Percentiles rank a stretch among this genome's conserved stretches.
Conservation (phyloP, 768 basidiomycete species). For the Boletus rufocinnamomeus region DNA sequence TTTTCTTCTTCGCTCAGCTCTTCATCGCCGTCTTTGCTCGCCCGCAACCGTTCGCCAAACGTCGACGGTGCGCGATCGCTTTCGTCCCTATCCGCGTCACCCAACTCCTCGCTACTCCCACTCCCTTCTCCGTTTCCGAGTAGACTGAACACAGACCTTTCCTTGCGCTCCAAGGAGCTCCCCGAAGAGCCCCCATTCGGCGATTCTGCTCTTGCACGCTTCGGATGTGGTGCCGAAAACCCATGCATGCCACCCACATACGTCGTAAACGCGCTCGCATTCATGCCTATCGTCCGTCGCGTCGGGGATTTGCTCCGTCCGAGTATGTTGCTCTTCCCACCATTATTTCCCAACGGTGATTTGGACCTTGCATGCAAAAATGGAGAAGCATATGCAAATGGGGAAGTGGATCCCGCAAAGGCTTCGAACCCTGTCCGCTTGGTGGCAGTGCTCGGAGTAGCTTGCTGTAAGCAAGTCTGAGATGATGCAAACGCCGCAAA, state of each 20-base stretch:
- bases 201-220: constrained; percentile 56
- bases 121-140: constrained; percentile 42
- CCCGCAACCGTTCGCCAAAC: constrained; percentile 70
- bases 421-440: constrained; percentile 62
- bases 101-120: constrained; percentile 45
- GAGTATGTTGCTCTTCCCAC: constrained; percentile 27
- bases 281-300: constrained; percentile 43
- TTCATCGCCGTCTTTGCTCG: constrained; percentile 60
- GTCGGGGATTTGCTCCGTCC: constrained; percentile 57
- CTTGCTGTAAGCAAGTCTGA: constrained; percentile 18
- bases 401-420: constrained; percentile 52
- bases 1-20: constrained; percentile 46
- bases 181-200: constrained; percentile 45
- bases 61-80: constrained; percentile 37
- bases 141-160: constrained; percentile 24
- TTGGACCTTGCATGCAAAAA: constrained; percentile 43
- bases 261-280: constrained; percentile 57
- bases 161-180: constrained; percentile 47
- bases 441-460: constrained; percentile 38
- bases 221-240: constrained; percentile 43
- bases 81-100: constrained; percentile 37
- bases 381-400: constrained; percentile 46
- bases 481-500: constrained; percentile 24
- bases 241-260: constrained; percentile 56
- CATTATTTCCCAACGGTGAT: constrained; percentile 45